These are phyloP conservation scores for Sporobolomyces phaffii DNA, from an alignment of 768 basidiomycete species.

Conservation along the genomic window DNA sequence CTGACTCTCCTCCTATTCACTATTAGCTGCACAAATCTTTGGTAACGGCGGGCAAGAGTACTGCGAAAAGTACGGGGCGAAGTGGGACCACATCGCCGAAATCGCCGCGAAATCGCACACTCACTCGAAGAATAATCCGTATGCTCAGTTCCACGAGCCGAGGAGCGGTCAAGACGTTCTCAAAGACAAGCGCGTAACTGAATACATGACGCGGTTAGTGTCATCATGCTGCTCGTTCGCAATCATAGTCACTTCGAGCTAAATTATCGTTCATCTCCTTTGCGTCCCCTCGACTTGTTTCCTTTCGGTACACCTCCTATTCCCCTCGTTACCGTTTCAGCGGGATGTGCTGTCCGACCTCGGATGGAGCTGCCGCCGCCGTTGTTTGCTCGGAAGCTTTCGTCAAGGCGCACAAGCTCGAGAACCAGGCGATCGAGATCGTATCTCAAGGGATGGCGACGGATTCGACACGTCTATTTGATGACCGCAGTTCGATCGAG, in stretches of 20 bases:
- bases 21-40: slow-evolving; percentile 64
- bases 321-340: too few species aligned
- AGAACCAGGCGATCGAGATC: slow-evolving; percentile 83
- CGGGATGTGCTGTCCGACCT: slow-evolving; percentile 82
- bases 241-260: neutral
- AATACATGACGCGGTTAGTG: slow-evolving; percentile 18
- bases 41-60: slow-evolving; percentile 68
- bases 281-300: neutral
- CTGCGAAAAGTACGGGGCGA: slow-evolving; percentile 65
- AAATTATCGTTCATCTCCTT: neutral
- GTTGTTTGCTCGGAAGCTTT: slow-evolving; percentile 73
- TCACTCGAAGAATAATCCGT: slow-evolving; percentile 75
- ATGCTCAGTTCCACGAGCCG: slow-evolving; percentile 74
- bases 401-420: slow-evolving; percentile 62
- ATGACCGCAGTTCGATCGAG: slow-evolving; percentile 67
- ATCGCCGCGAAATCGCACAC: slow-evolving; percentile 74
- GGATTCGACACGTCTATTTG: slow-evolving; percentile 61
- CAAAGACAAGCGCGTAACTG: slow-evolving; percentile 30
- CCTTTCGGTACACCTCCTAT: neutral
- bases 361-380: slow-evolving; percentile 55
- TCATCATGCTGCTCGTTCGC: neutral
- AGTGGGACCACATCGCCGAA: slow-evolving; percentile 62
- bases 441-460: slow-evolving; percentile 58
- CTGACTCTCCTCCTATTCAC: too few species aligned
- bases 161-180: slow-evolving; percentile 55